Base-by-base conservation (phyloP, 306 rosid species). In the Glycine latifolia region DNA sequence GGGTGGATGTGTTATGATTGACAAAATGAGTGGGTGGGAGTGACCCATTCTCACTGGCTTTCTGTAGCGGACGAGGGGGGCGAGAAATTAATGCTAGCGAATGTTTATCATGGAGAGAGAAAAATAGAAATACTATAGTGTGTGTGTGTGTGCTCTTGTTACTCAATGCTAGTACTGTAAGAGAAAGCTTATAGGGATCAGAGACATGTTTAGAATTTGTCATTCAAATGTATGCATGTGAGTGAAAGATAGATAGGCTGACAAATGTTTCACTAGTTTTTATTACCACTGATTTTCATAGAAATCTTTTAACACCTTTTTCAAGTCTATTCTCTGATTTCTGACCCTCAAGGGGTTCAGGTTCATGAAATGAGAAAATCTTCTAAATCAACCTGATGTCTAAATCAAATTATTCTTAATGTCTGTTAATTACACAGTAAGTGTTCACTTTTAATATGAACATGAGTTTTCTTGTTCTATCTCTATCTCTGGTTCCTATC, bases 61-160 rank as follows among this genome's bases (percentile, higher is more conserved):
- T 89, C 90, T 89, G 97, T 90, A 90, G 95, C 97, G 97, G 98
- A 87, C 91, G 87, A 90, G 88, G 98, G 91, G 98, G 97, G 98
- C 86, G 98, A 88, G 86, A 85, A 73, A 85, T 92, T 89, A 89
- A 87, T 90, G 91, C 88, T 75, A 73, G 13, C 31, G 90, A 85
- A 91, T 87, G 91, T 91, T 84, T 88, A 87, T 82, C 69, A 76
- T 26, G 5, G 41, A 37, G 75, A 39, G 65, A 54, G 44, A 39
- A 5, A 39, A 5, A 39, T 4, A 39, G 44, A 39, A 39, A 39
- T 26, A 0, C 31, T 26, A 26, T 26, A 26, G 31, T 26, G 31
- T 26, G 31, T 26, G 31, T 26, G 31, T 2, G 31, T 26, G 31
- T 26, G 31, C 2, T 26, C 31, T 26, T 26, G 1, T 26, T 26